These are phyloP conservation scores for Globisporangium spinosum DNA, from an alignment of 352 stramenopile species.

Conservation along the genomic window DNA sequence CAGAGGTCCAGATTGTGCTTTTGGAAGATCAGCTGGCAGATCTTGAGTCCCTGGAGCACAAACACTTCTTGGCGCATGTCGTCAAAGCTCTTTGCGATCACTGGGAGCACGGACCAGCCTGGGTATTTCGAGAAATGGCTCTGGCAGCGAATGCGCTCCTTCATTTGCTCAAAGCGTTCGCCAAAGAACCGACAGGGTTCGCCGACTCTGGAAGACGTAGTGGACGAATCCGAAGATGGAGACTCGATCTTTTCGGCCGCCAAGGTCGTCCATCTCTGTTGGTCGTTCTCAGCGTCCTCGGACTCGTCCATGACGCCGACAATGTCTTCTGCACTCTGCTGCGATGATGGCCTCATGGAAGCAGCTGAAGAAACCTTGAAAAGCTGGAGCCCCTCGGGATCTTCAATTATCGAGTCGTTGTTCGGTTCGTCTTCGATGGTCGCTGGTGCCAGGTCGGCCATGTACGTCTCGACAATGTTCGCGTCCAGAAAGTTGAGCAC, in stretches of 20 bases:
- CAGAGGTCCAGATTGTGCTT: slow-evolving; percentile 88
- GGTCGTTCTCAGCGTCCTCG: neutral
- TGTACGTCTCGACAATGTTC: slow-evolving; percentile 42
- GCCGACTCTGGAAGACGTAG: slow-evolving; percentile 18
- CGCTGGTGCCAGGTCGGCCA: slow-evolving; percentile 27
- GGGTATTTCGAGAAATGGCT: slow-evolving; percentile 62
- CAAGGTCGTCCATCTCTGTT: slow-evolving; percentile 14
- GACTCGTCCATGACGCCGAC: slow-evolving; percentile 12
- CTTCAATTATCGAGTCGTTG: slow-evolving; percentile 29
- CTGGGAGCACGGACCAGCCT: slow-evolving; percentile 84
- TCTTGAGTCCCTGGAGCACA: slow-evolving; percentile 92
- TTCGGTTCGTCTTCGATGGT: slow-evolving; percentile 18
- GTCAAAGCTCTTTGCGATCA: slow-evolving; percentile 98
- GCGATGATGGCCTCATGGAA: slow-evolving; percentile 18
- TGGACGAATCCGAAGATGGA: slow-evolving; percentile 3
- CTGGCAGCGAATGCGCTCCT: slow-evolving; percentile 69
- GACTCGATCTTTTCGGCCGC: neutral
- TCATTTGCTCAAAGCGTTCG: slow-evolving; percentile 90
- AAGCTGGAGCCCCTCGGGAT: slow-evolving; percentile 30
- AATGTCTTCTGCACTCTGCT: slow-evolving; percentile 29
- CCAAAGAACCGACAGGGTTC: slow-evolving; percentile 43
- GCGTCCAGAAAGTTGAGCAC: slow-evolving; percentile 55
- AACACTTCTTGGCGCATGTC: slow-evolving; percentile 97
- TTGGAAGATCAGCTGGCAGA: slow-evolving; percentile 93
- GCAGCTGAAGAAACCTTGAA: neutral